Conservation (phyloP, 805 yeast species). For the Alloascoidea africana region DNA sequence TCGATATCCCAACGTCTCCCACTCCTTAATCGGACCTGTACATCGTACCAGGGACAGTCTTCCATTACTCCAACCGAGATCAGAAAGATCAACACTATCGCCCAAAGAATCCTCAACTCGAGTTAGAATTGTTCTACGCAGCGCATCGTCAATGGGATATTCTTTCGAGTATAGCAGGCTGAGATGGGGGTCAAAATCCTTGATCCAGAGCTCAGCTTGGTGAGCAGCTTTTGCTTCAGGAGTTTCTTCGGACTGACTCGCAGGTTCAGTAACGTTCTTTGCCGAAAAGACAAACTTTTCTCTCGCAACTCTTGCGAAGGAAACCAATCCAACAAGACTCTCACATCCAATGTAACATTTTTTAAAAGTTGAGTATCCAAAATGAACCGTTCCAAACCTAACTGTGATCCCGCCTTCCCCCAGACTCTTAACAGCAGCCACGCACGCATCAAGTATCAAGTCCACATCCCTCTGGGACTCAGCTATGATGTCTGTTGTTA, state of each 20-base stretch:
- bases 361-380: conserved; percentile 35
- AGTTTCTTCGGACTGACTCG: conserved; percentile 11
- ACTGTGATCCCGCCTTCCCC: conserved; percentile 10
- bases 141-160: conserved; percentile 53
- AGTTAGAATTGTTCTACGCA: conserved; percentile 44
- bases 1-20: conserved; percentile 44
- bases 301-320: conserved; percentile 28
- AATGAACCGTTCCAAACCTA: conserved; percentile 1
- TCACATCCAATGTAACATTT: conserved; percentile 35
- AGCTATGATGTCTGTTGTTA: conserved; percentile 44
- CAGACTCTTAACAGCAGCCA: conserved; percentile 37
- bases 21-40: conserved; percentile 55
- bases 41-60: conserved; percentile 53
- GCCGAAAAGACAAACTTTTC: conserved; percentile 17
- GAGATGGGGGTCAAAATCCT: conserved; percentile 50
- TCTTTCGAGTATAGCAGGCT: conserved; percentile 53
- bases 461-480: conserved; percentile 40
- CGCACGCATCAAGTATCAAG: conserved; percentile 38
- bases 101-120: conserved; percentile 54
- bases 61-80: conserved; percentile 52
- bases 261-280: conserved; percentile 3
- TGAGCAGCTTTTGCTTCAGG: conserved; percentile 20
- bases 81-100: conserved; percentile 8
- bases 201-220: conserved; percentile 43
- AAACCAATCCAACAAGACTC: conserved; percentile 29